phyloP scores from a whole-genome alignment of 2,329 filamentous ascomycete genomes.

The Alternaria novae-zelandiae region DNA sequence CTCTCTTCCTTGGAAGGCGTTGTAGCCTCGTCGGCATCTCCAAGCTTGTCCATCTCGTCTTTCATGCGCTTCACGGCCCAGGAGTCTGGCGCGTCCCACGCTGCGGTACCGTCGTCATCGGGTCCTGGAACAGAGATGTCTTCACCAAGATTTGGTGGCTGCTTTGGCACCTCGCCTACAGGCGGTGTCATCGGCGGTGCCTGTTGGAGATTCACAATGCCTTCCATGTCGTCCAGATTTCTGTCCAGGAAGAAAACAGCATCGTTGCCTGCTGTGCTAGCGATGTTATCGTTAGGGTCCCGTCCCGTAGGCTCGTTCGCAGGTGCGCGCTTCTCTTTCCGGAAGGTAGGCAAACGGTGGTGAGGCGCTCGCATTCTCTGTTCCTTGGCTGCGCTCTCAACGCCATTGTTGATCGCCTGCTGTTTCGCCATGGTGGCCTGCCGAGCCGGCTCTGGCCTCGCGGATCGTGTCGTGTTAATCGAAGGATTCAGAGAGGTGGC shows the following conservation, averaged over 20 bases:
- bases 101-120: slow-evolving; percentile 55
- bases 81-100: slow-evolving; percentile 94
- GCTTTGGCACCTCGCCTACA: slow-evolving; percentile 49
- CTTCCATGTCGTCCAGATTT: slow-evolving; percentile 88
- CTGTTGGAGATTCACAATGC: slow-evolving; percentile 71
- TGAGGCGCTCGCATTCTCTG: slow-evolving; percentile 38
- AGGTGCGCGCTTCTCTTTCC: slow-evolving; percentile 44
- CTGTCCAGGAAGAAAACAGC: slow-evolving; percentile 82
- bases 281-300: slow-evolving; percentile 52
- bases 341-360: slow-evolving; percentile 60
- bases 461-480: slow-evolving; percentile 34
- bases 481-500: slow-evolving; percentile 49
- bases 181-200: slow-evolving; percentile 75
- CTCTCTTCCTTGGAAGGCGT: slow-evolving; percentile 74
- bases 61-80: slow-evolving; percentile 84
- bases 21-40: slow-evolving; percentile 72
- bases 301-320: slow-evolving; percentile 46
- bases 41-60: slow-evolving; percentile 66
- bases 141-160: slow-evolving; percentile 60
- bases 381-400: slow-evolving; percentile 26
- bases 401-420: slow-evolving; percentile 27
- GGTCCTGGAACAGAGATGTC: slow-evolving; percentile 32
- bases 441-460: slow-evolving; percentile 39
- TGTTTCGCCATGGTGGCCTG: slow-evolving; percentile 33
- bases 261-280: slow-evolving; percentile 57